Evolutionary conservation across 768 basidiomycete species (phyloP).

Genomic region (Lyophyllum shimeji): DNA sequence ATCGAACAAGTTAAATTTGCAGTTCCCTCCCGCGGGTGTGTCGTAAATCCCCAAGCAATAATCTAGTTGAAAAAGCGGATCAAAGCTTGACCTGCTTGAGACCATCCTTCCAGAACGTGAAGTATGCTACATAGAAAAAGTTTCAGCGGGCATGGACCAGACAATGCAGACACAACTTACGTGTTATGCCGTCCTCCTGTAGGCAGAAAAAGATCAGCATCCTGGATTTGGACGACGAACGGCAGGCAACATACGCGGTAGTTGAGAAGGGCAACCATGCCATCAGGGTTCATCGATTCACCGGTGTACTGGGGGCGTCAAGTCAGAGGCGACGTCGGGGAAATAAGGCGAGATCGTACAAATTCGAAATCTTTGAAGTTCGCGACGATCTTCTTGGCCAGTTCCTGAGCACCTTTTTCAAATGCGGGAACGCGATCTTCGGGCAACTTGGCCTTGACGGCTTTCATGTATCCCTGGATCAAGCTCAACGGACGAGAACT

Average conservation of each 20-base stretch:
- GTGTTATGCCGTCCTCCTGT: slow-evolving; percentile 78
- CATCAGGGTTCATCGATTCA: slow-evolving; percentile 79
- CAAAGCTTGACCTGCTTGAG: slow-evolving; percentile 78
- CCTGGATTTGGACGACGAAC: background rate
- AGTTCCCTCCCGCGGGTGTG: background rate
- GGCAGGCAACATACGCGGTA: slow-evolving; percentile 62
- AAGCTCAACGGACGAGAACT: background rate
- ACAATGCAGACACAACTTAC: slow-evolving; percentile 42
- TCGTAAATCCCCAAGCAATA: slow-evolving; percentile 3
- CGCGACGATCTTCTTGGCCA: slow-evolving; percentile 84
- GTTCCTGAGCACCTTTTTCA: slow-evolving; percentile 75
- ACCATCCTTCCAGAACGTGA: slow-evolving; percentile 97
- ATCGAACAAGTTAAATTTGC: background rate
- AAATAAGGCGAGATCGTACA: slow-evolving; percentile 40
- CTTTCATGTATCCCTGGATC: slow-evolving; percentile 93
- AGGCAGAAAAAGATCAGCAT: slow-evolving; percentile 10
- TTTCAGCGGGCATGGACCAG: background rate
- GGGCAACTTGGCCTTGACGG: slow-evolving; percentile 66
- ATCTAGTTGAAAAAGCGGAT: slow-evolving; percentile 15
- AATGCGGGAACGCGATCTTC: slow-evolving; percentile 68
- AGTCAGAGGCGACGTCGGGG: background rate
- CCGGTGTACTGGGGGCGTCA: slow-evolving; percentile 56
- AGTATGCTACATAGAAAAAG: slow-evolving; percentile 61
- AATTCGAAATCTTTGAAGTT: slow-evolving; percentile 97
- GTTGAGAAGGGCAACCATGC: slow-evolving; percentile 93